Evolutionary conservation across 768 basidiomycete genomes (phyloP).

Genomic region (Nidularia sp.): DNA sequence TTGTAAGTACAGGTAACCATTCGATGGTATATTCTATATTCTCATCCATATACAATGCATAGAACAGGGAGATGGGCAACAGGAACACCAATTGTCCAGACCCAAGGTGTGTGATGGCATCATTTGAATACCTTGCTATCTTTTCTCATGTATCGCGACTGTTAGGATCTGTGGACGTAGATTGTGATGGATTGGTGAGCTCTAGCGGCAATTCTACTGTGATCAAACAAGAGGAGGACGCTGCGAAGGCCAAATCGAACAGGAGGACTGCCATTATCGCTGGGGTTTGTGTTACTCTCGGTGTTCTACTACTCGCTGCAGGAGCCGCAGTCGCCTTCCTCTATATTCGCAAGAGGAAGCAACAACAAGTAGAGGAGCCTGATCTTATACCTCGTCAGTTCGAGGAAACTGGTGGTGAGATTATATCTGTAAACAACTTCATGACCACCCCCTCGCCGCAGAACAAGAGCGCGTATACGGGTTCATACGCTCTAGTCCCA

Average conservation of each 20-base stretch:
- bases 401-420: constrained; percentile 7
- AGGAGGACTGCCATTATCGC: constrained; percentile 18
- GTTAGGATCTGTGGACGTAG: constrained; percentile 20
- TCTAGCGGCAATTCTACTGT: constrained; percentile 13
- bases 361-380: background rate
- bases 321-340: constrained; percentile 12
- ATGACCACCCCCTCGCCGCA: constrained; percentile 2
- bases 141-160: background rate
- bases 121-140: background rate
- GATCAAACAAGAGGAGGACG: constrained; percentile 7
- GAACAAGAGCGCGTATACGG: background rate
- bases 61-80: constrained; percentile 27
- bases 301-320: constrained; percentile 19
- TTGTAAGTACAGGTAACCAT: constrained; percentile 25
- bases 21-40: background rate
- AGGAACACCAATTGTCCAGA: constrained; percentile 14
- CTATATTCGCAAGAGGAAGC: constrained; percentile 6
- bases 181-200: constrained; percentile 23
- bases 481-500: background rate
- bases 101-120: constrained; percentile 6
- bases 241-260: background rate
- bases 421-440: constrained; percentile 12
- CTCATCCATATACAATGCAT: background rate
- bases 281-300: constrained; percentile 25
- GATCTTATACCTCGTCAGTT: constrained; percentile 10